phyloP scores from a whole-genome alignment of 345 rosid species.

The Populus ilicifolia region DNA sequence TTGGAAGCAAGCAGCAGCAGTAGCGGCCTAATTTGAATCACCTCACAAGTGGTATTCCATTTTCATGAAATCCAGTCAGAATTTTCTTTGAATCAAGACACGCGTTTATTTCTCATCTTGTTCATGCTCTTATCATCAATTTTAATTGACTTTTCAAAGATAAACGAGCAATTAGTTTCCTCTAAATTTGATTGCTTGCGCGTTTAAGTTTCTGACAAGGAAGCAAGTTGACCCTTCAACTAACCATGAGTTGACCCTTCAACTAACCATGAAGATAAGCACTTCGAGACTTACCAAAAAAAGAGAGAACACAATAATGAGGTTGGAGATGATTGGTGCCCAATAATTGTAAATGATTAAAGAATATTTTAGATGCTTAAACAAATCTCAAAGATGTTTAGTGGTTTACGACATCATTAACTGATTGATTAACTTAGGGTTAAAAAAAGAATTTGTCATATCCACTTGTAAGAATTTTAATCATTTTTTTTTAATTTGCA shows the following conservation, averaged over 20 bases:
- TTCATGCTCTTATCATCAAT: not conserved
- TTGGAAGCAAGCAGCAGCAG: not conserved
- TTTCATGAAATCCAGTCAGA: not conserved
- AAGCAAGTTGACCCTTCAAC: not conserved
- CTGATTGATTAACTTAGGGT: not conserved
- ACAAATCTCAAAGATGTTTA: not conserved
- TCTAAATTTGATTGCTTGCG: not conserved
- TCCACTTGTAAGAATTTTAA: not conserved
- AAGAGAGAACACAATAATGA: not conserved
- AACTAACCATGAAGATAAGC: not conserved
- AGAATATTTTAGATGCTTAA: not conserved
- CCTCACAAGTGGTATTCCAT: not conserved
- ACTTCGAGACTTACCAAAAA: not conserved
- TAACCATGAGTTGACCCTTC: not conserved
- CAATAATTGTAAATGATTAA: not conserved
- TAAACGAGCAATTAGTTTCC: slow-evolving; percentile 1
- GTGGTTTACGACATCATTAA: not conserved
- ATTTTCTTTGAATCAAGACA: not conserved
- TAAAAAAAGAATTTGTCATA: not conserved
- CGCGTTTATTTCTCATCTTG: not conserved
- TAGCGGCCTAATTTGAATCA: slow-evolving; percentile 1
- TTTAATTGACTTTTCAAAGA: not conserved
- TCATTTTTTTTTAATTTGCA: not conserved
- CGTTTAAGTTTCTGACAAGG: not conserved
- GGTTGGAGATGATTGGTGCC: not conserved